Evolutionary conservation across 2,329 filamentous ascomycete species (phyloP), one percentile per base, ranked within the genome.

Genomic region (Myriosclerotinia curreyana): DNA sequence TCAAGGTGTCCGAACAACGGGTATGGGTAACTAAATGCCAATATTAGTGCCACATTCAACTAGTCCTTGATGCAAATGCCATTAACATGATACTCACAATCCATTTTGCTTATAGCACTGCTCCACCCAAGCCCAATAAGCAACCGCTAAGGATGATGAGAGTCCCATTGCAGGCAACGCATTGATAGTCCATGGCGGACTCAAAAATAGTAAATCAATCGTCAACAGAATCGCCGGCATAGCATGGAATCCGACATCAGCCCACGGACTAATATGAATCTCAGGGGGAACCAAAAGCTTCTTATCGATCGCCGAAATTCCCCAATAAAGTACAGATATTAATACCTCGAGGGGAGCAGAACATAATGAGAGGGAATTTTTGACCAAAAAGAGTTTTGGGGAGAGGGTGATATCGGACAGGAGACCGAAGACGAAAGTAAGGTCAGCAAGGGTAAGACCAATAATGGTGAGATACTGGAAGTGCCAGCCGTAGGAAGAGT

Each of bases 41-140:
- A 11, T 3, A 56, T 72, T 60, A 69, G 64, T 17, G 61, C n/a
- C 8, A 1, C 1, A 25, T 5, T 5, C 42, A 31, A 42, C 14
- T 22, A 7, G 25, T 48, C 5, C 14, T 22, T 25, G 28, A 48
- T 5, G 9, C 8, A 7, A 25, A 36, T 11, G 28, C 7, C 5
- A n/a, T 17, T 2, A 17, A 40, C 11, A 34, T 44, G 15, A 31
- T 42, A 77, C 83, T 74, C 73, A 86, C 84, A 80, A 84, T 72
- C 87, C 85, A 70, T 92, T 92, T 65, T 83, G 79, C 52, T 79
- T 80, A 70, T 84, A 90, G 77, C 89, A 92, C 31, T 85, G 80
- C 75, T 92, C 88, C 31, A 92, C 83, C 89, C 90, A 93, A 68
- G 83, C 82, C 88, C 89, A 93, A 75, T 93, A 93, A 3, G 77